A percentile compares a stretch with the other conserved stretches of the same genome.
phyloP scores from a whole-genome alignment of 257 asterid species.

The Scutellaria baicalensis region DNA sequence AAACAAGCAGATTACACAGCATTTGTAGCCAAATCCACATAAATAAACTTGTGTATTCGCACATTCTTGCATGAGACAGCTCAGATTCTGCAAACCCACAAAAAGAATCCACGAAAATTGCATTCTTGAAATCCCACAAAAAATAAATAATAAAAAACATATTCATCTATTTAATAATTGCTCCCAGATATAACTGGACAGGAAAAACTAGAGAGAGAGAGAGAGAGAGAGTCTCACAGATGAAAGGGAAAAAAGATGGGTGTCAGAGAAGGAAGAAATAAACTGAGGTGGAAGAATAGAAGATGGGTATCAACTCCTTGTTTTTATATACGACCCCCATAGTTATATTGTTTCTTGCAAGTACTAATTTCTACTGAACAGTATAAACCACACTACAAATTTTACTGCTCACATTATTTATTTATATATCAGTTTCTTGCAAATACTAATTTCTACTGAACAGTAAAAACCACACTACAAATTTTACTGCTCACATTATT shows the following conservation, averaged over 20 bases:
- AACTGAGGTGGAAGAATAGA: constrained; percentile 39
- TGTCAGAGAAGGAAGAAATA: constrained; percentile 44
- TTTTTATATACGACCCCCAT: constrained; percentile 21
- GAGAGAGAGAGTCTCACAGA: constrained; percentile 46
- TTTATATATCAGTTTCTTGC: no score
- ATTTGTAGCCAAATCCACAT: constrained; percentile 35
- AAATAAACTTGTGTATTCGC: constrained; percentile 11
- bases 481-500: constrained; percentile 10
- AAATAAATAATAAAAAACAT: neutral
- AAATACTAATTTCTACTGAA: neutral
- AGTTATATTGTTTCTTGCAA: neutral
- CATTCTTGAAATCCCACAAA: constrained; percentile 19
- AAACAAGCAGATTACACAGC: constrained; percentile 21
- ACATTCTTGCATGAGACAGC: constrained; percentile 24
- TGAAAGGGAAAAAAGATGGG: constrained; percentile 30
- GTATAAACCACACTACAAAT: neutral
- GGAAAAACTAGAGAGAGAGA: neutral
- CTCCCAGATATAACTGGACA: neutral
- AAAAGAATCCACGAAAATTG: constrained; percentile 13
- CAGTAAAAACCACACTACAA: neutral
- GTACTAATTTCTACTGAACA: neutral
- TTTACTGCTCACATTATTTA: constrained; percentile 11
- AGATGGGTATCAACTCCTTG: constrained; percentile 36
- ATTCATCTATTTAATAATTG: neutral
- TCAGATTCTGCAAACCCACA: constrained; percentile 20